Conservation (phyloP, 192 early-diverging fungal species). For the Spizellomyces sp. region DNA sequence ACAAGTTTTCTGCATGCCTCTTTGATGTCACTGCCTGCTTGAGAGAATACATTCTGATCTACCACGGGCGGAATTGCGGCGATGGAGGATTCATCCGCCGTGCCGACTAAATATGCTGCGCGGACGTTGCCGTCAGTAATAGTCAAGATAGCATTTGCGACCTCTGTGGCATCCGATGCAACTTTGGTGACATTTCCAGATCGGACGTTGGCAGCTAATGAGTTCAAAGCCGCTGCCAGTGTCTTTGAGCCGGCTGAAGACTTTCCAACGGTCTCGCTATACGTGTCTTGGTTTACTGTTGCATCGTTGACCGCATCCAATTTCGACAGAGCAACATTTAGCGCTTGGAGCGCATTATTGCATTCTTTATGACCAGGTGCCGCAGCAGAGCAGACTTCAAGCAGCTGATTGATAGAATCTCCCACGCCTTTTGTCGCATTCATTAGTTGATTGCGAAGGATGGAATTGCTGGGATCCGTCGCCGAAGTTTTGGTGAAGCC, state of each 20-base stretch:
- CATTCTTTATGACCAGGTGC: constrained; percentile 53
- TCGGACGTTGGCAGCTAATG: constrained; percentile 18
- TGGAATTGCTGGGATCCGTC: constrained; percentile 35
- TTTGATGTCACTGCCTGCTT: constrained; percentile 41
- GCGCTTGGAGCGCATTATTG: constrained; percentile 44
- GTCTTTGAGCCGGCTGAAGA: constrained; percentile 26
- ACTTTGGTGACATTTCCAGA: constrained; percentile 32
- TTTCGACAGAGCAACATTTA: constrained; percentile 27
- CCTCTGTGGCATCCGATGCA: constrained; percentile 30
- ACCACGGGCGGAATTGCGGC: constrained; percentile 40
- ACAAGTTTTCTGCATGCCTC: constrained; percentile 41
- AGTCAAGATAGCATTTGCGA: constrained; percentile 31
- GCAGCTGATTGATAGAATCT: constrained; percentile 39
- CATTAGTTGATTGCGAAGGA: constrained; percentile 36
- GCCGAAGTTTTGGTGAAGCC: constrained; percentile 28
- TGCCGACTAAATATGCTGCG: constrained; percentile 50
- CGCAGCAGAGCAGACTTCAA: constrained; percentile 45
- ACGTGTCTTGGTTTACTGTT: constrained; percentile 28
- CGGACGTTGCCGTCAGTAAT: constrained; percentile 47
- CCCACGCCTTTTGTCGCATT: constrained; percentile 35
- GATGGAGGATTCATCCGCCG: constrained; percentile 44
- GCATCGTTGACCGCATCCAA: constrained; percentile 45
- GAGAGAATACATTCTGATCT: constrained; percentile 33
- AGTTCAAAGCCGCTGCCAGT: constrained; percentile 13
- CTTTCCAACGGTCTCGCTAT: constrained; percentile 37